These are phyloP conservation scores for Micromonas commoda DNA, from an alignment of 139 green algal genomes.

Conservation along the genomic window DNA sequence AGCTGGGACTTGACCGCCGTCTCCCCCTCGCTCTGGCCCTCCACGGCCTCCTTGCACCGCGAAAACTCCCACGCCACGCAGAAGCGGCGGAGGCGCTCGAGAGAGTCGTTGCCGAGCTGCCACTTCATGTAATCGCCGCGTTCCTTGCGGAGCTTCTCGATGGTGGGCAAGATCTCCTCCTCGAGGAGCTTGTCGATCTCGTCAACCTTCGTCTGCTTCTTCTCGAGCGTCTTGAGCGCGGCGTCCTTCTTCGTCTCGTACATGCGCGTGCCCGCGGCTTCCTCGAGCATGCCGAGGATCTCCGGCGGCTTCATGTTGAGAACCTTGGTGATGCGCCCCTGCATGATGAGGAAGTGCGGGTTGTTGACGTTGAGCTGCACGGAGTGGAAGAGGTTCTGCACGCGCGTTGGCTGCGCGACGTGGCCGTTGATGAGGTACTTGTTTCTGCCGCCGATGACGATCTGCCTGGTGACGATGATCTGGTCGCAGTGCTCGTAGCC, in stretches of 20 bases:
- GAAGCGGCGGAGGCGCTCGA: constrained; percentile 66
- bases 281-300: constrained; percentile 95
- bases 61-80: constrained; percentile 75
- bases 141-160: constrained; percentile 75
- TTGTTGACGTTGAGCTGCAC: constrained; percentile 99
- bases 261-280: constrained; percentile 86
- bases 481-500: constrained; percentile 87
- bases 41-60: neutral
- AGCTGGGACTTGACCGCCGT: neutral
- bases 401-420: constrained; percentile 74
- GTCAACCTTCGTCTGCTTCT: constrained; percentile 89
- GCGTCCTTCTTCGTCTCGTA: constrained; percentile 97
- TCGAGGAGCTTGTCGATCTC: constrained; percentile 87
- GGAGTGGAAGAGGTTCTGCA: constrained; percentile 96
- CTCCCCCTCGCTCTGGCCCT: neutral
- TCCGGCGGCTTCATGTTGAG: constrained; percentile 99
- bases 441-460: constrained; percentile 91
- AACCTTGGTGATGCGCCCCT: constrained; percentile 84
- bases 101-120: constrained; percentile 29
- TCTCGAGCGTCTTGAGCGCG: constrained; percentile 81
- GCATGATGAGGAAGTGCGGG: constrained; percentile 99
- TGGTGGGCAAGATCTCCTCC: constrained; percentile 80
- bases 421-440: constrained; percentile 98
- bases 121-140: constrained; percentile 74
- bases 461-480: constrained; percentile 85